Base-by-base conservation (phyloP, 176 grass and related monocot genomes). In the Oryza meyeriana region DNA sequence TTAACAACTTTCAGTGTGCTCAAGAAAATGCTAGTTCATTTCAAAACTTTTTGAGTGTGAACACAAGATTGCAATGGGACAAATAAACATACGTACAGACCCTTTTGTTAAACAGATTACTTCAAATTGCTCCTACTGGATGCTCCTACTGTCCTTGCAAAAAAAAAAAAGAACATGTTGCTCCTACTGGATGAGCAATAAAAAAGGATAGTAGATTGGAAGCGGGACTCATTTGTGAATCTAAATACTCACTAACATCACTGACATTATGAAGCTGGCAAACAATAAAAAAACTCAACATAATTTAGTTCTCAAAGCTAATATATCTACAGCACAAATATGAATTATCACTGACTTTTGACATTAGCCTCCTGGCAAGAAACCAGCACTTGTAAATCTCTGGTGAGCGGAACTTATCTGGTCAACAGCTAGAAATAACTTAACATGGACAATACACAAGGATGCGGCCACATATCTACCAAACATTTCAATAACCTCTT, bases 381-480 rank as follows among this genome's bases (percentile, higher is more conserved):
- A 78, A 77, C 63, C 58, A 79, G 22, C 45, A 67, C 69, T 18
- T 27, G 20, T 3, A 47, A 36, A 39, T 22, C 65, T 81, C 45
- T 66, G 45, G 72, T 18, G 3, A 30, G 22, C 2, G 5, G 45
- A 84, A 58, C 13, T 55, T 10, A 64, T 72, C 14, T 42, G 1
- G 17, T 75, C 3, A 5, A 74, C 20, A 29, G 35, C 69, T 84
- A 58, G 12, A 79, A 80, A 63, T 73, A 33, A 31, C 38, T 79
- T 24, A 79, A 79, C 24, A n/a, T 42, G 34, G 6, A 76, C 24
- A 72, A 72, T 61, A 32, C 35, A 78, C 10, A 48, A 78, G 42
- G 73, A 82, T 86, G 18, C 61, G 47, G 18, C 68, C 69, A 66
- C 22, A 32, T 0, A 17, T 57, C 27, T 67, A 66, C 28, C 5